Base-by-base conservation (phyloP, 2,329 filamentous ascomycete species). In the Beauveria pseudobassiana region DNA sequence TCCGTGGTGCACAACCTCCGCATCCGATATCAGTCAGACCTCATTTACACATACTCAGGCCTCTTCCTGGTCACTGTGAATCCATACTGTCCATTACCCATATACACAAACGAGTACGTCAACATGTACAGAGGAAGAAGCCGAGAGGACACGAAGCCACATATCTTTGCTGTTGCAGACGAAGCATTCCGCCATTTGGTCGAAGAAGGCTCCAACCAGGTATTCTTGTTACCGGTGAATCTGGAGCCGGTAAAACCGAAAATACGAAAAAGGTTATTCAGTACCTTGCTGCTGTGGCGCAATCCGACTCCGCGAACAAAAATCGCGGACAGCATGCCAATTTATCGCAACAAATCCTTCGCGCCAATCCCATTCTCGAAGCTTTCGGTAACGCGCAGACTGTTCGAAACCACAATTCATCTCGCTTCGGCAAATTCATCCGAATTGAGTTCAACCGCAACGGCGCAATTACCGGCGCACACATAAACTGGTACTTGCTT, bases 231-330 rank as follows among this genome's bases (percentile, higher is more conserved):
- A 99, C 95, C 3, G 95, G 95, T 75, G 95, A 99, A 77, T 99
- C 95, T 20, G 95, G 95, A 71, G 95, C 95, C 40, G 95, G 95
- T 68, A 99, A 99, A 78, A 99, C 95, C 0, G 95, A 99, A 73
- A 99, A 99, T 72, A 99, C 95, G 18, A 99, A 99, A 73, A 99
- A 99, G 74, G 95, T 99, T 67, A 99, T 99, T 61, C 96, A 99
- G 70, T 99, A 99, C 71, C 85, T 99, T 49, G 95, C 95, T 16
- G 92, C 95, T 1, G 95, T 99, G 51, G 95, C 95, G 10, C 89
- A 90, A 48, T 86, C 90, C 0, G 93, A 98, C 63, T 87, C 87
- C 0, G 82, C 88, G 2, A 72, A 83, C 74, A 77, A 87, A 80
- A 76, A 80, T 77, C 76, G 87, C 78, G 72, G 74, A 4, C 80